Base-by-base conservation (phyloP, 805 yeast genomes). In the Ogataea chonburiensis region DNA sequence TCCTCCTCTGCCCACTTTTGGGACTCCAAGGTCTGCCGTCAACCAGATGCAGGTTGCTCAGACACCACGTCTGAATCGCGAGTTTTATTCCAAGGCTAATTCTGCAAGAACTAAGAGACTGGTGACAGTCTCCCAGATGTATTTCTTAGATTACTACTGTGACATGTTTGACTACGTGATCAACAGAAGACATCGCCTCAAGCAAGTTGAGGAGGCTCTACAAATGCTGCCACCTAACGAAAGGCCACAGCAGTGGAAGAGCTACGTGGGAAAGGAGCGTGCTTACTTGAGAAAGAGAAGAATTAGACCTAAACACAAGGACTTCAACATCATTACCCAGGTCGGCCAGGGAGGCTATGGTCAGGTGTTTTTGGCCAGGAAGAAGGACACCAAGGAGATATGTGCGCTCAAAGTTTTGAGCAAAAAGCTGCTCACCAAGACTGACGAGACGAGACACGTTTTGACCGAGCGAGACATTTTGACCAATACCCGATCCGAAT, bases 281-380 rank as follows among this genome's bases (percentile, higher is more conserved):
- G 86, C 86, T 7, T 73, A 79, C 32, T 68, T 93, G 52, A 76
- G 99, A 49, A 87, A 87, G 58, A 76, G 97, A 56, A 76, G 99
- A 57, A 71, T 87, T 41, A 86, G 87, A 61, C 95, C 97, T 22
- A 86, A 83, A 58, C 93, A 89, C 57, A 89, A 89, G 50, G 98
- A 93, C 61, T 93, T 93, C 58, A 94, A 88, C 58, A 86, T 91
- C 70, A 82, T 93, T 48, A 93, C 99, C 1, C 98, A 93, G 66
- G 97, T 93, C 20, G 99, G 99, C 10, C 98, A 93, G 67, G 99
- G 99, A 56, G 99, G 99, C 3, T 93, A 93, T 57, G 99, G 99
- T 16, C 97, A 93, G 64, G 99, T 93, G n/a, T 93, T 86, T 53
- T 67, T 93, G 45, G 97, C 99, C 1, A 76, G 89, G 49, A 93